Evolutionary conservation across 768 basidiomycete genomes (phyloP).

Genomic region (Leucocoprinus leucothites): DNA sequence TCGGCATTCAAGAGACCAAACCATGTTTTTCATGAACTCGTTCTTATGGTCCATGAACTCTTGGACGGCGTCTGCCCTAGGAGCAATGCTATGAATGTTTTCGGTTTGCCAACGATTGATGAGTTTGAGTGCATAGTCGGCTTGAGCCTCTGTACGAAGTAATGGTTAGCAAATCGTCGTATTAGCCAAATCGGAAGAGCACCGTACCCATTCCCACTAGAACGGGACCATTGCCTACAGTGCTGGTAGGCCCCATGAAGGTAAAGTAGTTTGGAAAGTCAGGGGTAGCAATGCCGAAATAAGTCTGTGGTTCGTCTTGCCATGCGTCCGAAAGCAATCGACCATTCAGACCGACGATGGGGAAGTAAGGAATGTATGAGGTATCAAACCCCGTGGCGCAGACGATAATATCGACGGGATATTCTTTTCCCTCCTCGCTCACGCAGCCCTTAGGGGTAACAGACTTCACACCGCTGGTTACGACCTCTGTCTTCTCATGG

Average conservation of each 20-base stretch:
- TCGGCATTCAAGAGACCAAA: conserved; percentile 24
- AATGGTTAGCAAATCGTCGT: too few relatives aligned
- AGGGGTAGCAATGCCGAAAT: conserved; percentile 23
- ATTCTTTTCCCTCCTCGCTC: conserved; percentile 21
- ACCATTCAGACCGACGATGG: conserved; percentile 22
- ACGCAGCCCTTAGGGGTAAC: conserved; percentile 26
- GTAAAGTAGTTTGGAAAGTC: too few relatives aligned
- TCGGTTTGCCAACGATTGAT: too few relatives aligned
- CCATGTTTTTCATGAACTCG: conserved; percentile 25
- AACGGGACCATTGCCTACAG: too few relatives aligned
- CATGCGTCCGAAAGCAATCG: conserved; percentile 25
- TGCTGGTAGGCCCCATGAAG: too few relatives aligned
- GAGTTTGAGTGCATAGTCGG: too few relatives aligned
- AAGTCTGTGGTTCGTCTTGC: conserved; percentile 23
- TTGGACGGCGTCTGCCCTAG: too few relatives aligned
- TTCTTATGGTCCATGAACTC: conserved; percentile 27
- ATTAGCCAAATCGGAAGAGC: too few relatives aligned
- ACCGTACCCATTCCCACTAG: too few relatives aligned
- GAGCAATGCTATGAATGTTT: too few relatives aligned
- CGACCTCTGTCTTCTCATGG: conserved; percentile 24
- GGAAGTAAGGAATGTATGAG: conserved; percentile 27
- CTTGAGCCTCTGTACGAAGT: too few relatives aligned
- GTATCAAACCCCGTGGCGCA: conserved; percentile 34
- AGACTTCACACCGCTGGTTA: conserved; percentile 23
- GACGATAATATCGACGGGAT: conserved; percentile 27